These are phyloP conservation scores for Aureobasidium sp. DNA, from an alignment of 2,329 filamentous ascomycete species.

Conservation along the genomic window DNA sequence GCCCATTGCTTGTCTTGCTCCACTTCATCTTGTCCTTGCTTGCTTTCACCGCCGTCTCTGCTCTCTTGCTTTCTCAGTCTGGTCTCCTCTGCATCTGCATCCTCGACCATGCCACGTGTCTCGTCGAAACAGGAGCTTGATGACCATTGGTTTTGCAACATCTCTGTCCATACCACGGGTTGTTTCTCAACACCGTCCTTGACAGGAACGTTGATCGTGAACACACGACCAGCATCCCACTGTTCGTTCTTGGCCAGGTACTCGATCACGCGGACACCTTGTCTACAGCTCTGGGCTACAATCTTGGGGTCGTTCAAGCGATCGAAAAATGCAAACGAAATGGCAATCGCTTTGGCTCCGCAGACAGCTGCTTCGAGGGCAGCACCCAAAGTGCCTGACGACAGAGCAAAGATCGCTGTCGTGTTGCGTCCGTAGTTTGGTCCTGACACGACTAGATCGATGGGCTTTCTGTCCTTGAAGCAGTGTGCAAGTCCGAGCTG, in stretches of 20 bases:
- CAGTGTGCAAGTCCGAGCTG: slow-evolving; percentile 44
- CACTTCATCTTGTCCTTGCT: slow-evolving; percentile 28
- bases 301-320: slow-evolving; percentile 75
- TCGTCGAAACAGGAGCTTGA: slow-evolving; percentile 82
- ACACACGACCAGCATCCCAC: slow-evolving; percentile 61
- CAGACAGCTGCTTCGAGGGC: slow-evolving; percentile 45
- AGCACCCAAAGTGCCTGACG: slow-evolving; percentile 43
- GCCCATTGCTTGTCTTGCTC: slow-evolving; percentile 47
- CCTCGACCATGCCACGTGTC: slow-evolving; percentile 55
- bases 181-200: slow-evolving; percentile 57
- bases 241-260: slow-evolving; percentile 70
- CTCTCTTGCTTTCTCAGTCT: slow-evolving; percentile 60
- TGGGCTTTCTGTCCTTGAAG: slow-evolving; percentile 37
- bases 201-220: slow-evolving; percentile 79
- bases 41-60: slow-evolving; percentile 33
- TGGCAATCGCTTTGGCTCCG: slow-evolving; percentile 58
- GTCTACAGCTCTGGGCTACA: slow-evolving; percentile 67
- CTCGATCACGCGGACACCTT: slow-evolving; percentile 72
- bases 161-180: slow-evolving; percentile 69
- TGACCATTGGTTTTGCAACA: slow-evolving; percentile 87
- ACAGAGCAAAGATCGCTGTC: slow-evolving; percentile 44
- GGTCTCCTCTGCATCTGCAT: slow-evolving; percentile 60
- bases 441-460: slow-evolving; percentile 44
- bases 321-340: slow-evolving; percentile 86
- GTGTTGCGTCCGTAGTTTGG: slow-evolving; percentile 42